Percentiles rank a stretch among this genome's conserved stretches.
Conservation (phyloP, 176 grass and related monocot genomes). For the Hyparrhenia diplandra region DNA sequence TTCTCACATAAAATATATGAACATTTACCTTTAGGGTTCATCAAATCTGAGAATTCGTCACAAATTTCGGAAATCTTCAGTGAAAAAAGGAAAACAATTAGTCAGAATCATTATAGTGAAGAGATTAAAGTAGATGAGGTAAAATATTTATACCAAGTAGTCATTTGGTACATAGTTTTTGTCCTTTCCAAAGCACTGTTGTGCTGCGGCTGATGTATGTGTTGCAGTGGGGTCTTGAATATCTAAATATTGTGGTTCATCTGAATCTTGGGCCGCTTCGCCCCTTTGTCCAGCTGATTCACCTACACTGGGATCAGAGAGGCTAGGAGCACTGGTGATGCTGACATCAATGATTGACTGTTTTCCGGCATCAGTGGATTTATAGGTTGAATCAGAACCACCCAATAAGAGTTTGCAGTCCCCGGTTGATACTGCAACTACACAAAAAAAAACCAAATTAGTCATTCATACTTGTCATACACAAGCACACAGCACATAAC, state of each 20-base stretch:
- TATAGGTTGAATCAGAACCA: not conserved
- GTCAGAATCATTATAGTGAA: conserved; percentile 1
- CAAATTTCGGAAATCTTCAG: conserved; percentile 55
- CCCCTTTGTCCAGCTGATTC: no score
- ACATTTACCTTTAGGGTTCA: conserved; percentile 36
- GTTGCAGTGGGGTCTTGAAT: no score
- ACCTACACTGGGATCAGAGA: no score
- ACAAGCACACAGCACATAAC: not conserved
- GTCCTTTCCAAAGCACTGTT: conserved; percentile 33
- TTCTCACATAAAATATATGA: no score
- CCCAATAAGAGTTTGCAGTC: not conserved
- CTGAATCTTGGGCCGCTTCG: no score
- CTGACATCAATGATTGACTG: not conserved
- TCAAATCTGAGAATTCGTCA: conserved; percentile 1
- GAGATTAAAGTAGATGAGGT: not conserved
- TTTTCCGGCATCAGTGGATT: not conserved
- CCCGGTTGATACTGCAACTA: not conserved
- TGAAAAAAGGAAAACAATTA: conserved; percentile 17
- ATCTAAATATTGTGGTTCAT: no score
- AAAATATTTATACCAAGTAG: conserved; percentile 52
- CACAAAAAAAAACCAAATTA: not conserved
- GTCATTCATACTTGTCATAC: not conserved
- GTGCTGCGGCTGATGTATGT: no score
- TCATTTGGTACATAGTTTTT: conserved; percentile 42
- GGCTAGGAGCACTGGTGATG: no score